phyloP scores from a whole-genome alignment of 495 filamentous ascomycete species.

The Acidiella bohemica region DNA sequence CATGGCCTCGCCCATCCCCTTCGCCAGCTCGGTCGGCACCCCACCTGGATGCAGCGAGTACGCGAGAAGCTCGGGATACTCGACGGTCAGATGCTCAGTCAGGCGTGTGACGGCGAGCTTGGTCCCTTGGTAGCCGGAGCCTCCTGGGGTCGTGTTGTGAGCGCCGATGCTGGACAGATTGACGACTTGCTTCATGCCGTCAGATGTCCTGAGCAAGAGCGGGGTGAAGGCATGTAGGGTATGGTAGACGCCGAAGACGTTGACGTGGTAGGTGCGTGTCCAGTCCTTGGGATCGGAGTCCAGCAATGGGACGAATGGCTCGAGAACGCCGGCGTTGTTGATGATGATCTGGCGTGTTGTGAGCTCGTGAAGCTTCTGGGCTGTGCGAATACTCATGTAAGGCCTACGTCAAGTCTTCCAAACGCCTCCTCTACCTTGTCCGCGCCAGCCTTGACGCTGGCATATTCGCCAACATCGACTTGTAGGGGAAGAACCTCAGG shows the following conservation, averaged over 20 bases:
- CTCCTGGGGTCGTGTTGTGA: conserved; percentile 20
- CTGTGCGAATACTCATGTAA: too few species aligned
- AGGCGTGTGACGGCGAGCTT: conserved; percentile 40
- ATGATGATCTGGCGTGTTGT: too few species aligned
- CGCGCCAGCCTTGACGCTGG: conserved; percentile 28
- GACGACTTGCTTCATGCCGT: conserved; percentile 33
- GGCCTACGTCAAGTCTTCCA: conserved; percentile 36
- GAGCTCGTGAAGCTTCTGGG: too few species aligned
- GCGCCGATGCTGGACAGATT: conserved; percentile 36
- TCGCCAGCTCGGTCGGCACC: conserved; percentile 34
- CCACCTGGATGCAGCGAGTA: conserved; percentile 40
- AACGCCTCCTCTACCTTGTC: conserved; percentile 21
- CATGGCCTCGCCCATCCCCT: conserved; percentile 5
- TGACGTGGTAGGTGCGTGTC: conserved; percentile 35
- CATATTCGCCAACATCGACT: conserved; percentile 33
- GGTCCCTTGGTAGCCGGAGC: conserved; percentile 32
- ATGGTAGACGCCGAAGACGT: conserved; percentile 36
- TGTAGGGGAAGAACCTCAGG: conserved; percentile 32
- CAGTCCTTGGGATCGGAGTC: conserved; percentile 36
- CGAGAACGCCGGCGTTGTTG: conserved; percentile 40
- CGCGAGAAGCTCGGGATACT: conserved; percentile 35
- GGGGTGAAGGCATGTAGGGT: conserved; percentile 32
- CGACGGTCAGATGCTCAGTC: conserved; percentile 33
- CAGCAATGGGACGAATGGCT: conserved; percentile 25
- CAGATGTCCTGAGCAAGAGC: conserved; percentile 26